Percentiles rank a stretch among this genome's conserved stretches.
phyloP scores from a whole-genome alignment of 2,329 filamentous ascomycete species.

The Nemania abortiva region DNA sequence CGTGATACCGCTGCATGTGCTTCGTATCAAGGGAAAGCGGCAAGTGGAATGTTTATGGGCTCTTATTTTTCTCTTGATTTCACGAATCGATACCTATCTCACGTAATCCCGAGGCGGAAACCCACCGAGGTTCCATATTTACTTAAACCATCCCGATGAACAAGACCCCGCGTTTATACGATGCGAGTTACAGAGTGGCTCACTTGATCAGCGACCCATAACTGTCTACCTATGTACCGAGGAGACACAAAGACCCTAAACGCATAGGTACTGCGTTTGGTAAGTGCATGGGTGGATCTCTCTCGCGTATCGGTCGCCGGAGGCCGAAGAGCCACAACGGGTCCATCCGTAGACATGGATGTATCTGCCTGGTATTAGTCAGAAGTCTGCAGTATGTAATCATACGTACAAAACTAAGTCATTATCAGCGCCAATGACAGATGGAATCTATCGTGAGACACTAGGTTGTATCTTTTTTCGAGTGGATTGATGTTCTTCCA shows the following conservation, averaged over 20 bases:
- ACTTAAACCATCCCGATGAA: background rate
- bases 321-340: background rate
- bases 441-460: background rate
- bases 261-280: background rate
- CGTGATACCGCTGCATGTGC: too few species aligned
- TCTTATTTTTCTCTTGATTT: background rate
- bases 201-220: background rate
- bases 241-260: background rate
- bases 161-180: background rate
- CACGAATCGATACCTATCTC: background rate
- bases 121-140: background rate
- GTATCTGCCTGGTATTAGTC: conserved; percentile 8
- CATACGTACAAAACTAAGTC: background rate
- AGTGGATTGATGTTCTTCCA: background rate
- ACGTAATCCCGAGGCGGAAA: background rate
- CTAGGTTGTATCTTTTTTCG: background rate
- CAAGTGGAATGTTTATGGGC: background rate
- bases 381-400: background rate
- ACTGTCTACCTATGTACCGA: background rate
- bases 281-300: background rate
- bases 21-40: too few species aligned
- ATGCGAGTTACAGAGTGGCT: background rate
- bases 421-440: background rate
- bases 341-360: background rate
- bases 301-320: conserved; percentile 14